Evolutionary conservation across 192 early-diverging fungal species (phyloP).

Genomic region (Backusella sp.): DNA sequence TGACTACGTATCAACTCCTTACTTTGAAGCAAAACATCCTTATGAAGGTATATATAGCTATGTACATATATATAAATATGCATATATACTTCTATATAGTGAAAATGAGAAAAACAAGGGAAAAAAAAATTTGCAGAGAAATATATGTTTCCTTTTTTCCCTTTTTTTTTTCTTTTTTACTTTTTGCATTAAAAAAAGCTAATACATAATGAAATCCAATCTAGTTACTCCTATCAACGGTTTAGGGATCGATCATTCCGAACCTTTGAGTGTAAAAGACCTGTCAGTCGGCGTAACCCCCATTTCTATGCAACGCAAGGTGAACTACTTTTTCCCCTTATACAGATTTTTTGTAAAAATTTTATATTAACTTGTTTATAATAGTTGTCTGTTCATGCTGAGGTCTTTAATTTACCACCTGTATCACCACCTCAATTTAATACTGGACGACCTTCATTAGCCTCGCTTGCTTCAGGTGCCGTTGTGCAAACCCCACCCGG

Average conservation of each 20-base stretch:
- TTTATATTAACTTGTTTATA: background rate
- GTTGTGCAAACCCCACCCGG: slow-evolving; percentile 13
- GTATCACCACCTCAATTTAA: slow-evolving; percentile 9
- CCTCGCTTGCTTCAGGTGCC: slow-evolving; percentile 22
- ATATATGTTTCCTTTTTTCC: background rate
- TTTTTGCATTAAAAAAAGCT: background rate
- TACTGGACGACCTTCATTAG: slow-evolving; percentile 11
- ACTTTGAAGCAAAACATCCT: slow-evolving; percentile 13
- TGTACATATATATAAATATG: background rate
- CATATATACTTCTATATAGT: background rate
- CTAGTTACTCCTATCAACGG: slow-evolving; percentile 7
- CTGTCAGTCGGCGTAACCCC: background rate
- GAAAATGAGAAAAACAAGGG: background rate
- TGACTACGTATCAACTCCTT: slow-evolving; percentile 13
- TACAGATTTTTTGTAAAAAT: background rate
- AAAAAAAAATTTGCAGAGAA: background rate
- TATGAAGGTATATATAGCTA: slow-evolving; percentile 9
- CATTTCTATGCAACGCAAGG: slow-evolving; percentile 14
- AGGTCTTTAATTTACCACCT: background rate
- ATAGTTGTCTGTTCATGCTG: background rate
- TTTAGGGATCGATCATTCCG: slow-evolving; percentile 12
- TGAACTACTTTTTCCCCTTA: background rate
- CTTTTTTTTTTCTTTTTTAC: background rate
- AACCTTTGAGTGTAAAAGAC: slow-evolving; percentile 3
- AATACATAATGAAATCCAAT: slow-evolving; percentile 3